Conservation (phyloP, 2,329 filamentous ascomycete genomes). For the Metarhizium guizhouense region DNA sequence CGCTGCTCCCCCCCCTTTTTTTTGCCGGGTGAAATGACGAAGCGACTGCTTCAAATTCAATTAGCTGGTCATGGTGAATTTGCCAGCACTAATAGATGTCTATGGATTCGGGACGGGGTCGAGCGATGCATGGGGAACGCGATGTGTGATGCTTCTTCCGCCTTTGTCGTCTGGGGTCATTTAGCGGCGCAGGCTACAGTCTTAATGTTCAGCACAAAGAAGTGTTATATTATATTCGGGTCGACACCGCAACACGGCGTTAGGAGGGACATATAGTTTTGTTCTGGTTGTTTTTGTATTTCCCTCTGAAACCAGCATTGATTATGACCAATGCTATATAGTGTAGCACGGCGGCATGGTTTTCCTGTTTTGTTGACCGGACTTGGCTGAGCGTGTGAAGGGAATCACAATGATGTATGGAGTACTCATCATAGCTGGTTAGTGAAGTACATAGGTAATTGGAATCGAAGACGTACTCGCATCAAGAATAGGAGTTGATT, state of each 20-base stretch:
- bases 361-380: neutral
- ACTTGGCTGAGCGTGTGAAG: neutral
- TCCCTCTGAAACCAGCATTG: neutral
- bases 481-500: too few relatives aligned
- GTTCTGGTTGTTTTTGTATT: neutral
- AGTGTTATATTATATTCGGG: neutral
- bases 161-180: neutral
- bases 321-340: neutral
- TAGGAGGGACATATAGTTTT: neutral
- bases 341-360: neutral
- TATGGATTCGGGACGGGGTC: neutral
- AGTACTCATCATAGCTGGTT: neutral
- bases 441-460: neutral
- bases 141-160: neutral
- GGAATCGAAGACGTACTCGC: neutral
- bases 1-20: neutral
- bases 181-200: neutral
- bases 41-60: neutral
- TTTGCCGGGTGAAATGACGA: neutral
- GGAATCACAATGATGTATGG: neutral
- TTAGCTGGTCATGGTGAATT: neutral
- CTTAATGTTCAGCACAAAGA: neutral
- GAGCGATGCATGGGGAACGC: neutral
- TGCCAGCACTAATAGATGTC: neutral
- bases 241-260: neutral